phyloP scores from a whole-genome alignment of 176 grass and related monocot species.

The Eragrostis nindensis region DNA sequence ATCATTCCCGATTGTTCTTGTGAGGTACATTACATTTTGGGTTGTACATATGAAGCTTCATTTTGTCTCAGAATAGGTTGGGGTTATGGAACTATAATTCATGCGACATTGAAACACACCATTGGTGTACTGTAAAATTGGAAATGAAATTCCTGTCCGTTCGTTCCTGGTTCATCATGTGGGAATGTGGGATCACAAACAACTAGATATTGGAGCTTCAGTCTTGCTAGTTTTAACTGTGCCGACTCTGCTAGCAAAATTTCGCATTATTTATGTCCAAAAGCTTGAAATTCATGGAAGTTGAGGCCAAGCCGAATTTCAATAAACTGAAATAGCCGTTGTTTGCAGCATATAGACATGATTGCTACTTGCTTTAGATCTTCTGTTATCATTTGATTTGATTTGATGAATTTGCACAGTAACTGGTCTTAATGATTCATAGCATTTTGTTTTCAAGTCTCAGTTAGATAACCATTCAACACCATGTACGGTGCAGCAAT shows the following conservation, averaged over 20 bases:
- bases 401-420: no score
- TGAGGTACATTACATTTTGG: conserved; percentile 26
- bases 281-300: not conserved
- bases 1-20: conserved; percentile 43
- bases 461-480: not conserved
- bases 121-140: conserved; percentile 33
- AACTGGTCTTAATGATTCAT: no score
- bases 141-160: not conserved
- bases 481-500: not conserved
- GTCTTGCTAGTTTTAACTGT: not conserved
- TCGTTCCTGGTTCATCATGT: conserved; percentile 3
- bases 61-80: conserved; percentile 36
- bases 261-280: not conserved
- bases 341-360: not conserved
- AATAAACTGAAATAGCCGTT: not conserved
- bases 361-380: not conserved
- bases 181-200: not conserved
- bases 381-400: no score
- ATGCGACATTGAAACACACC: conserved; percentile 8
- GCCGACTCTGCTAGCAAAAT: not conserved
- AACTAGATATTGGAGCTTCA: not conserved
- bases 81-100: conserved; percentile 38
- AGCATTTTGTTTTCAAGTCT: not conserved
- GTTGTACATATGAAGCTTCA: conserved; percentile 41
- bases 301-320: not conserved